Conservation (phyloP, 2,329 filamentous ascomycete genomes). For the Sordariomycetes sp. region DNA sequence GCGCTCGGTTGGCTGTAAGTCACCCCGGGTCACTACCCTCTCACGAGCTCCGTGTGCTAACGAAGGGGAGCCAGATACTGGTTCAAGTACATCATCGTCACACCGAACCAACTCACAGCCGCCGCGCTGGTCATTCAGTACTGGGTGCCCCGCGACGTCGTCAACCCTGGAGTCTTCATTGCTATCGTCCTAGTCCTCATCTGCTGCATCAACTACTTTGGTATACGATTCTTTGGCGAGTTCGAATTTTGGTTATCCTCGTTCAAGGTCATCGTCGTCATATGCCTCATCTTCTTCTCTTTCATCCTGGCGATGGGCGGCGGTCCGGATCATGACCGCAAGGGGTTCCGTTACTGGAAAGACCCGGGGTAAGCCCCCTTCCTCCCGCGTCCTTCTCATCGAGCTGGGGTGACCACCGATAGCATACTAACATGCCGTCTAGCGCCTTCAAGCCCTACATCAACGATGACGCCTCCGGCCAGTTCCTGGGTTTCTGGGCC, state of each 20-base stretch:
- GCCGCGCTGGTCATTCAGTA: constrained; percentile 67
- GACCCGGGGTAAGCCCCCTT: constrained; percentile 31
- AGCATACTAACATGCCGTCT: too few relatives aligned
- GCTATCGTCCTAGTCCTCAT: constrained; percentile 54
- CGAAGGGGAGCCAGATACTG: constrained; percentile 29
- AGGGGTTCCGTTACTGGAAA: constrained; percentile 55
- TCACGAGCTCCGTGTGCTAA: constrained; percentile 6
- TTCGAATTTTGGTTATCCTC: constrained; percentile 49
- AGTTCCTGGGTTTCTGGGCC: constrained; percentile 53
- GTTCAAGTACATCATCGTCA: constrained; percentile 75
- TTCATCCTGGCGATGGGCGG: constrained; percentile 52
- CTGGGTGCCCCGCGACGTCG: constrained; percentile 50
- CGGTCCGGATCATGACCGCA: constrained; percentile 46
- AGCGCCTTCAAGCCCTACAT: constrained; percentile 37
- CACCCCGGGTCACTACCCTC: neutral
- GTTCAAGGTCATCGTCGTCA: constrained; percentile 55
- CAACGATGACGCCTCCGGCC: constrained; percentile 26
- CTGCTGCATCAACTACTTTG: constrained; percentile 53
- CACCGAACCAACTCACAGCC: constrained; percentile 74
- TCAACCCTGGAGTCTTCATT: constrained; percentile 74
- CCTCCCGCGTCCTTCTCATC: too few relatives aligned
- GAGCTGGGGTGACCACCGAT: too few relatives aligned
- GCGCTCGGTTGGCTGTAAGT: constrained; percentile 58
- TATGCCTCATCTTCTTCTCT: constrained; percentile 52
- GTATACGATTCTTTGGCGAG: constrained; percentile 57